Evolutionary conservation across 2,329 filamentous ascomycete genomes (phyloP).

Genomic region (Tolypocladium cylindrosporum): DNA sequence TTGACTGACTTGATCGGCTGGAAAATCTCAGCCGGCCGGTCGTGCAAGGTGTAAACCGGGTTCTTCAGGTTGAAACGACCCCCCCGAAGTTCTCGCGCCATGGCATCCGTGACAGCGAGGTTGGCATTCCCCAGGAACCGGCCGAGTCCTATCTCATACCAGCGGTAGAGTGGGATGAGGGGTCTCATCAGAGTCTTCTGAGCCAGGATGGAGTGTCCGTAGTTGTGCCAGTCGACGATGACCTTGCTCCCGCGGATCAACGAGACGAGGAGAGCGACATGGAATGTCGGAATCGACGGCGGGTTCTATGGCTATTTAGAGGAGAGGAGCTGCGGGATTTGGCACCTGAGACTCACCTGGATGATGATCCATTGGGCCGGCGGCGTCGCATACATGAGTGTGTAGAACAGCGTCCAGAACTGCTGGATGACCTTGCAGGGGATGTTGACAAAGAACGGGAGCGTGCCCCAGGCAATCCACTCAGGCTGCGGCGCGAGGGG

Average conservation of each 20-base stretch:
- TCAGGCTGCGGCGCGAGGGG: constrained; percentile 59
- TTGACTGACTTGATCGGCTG: constrained; percentile 48
- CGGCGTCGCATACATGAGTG: constrained; percentile 64
- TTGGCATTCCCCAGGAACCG: constrained; percentile 59
- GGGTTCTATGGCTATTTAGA: constrained; percentile 56
- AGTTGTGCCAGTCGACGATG: constrained; percentile 98
- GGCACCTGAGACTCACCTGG: constrained; percentile 39
- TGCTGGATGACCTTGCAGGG: constrained; percentile 85
- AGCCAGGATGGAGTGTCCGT: constrained; percentile 86
- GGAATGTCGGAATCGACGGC: constrained; percentile 84
- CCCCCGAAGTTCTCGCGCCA: constrained; percentile 61
- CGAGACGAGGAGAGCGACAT: constrained; percentile 62
- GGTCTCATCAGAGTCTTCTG: constrained; percentile 53
- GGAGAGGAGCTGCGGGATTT: neutral
- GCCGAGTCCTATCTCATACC: constrained; percentile 68
- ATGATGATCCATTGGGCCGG: constrained; percentile 79
- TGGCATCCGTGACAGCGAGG: constrained; percentile 82
- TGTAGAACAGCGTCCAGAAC: constrained; percentile 57
- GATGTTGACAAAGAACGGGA: constrained; percentile 69
- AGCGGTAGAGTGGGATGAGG: constrained; percentile 65
- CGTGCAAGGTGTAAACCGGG: constrained; percentile 66
- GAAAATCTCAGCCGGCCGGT: constrained; percentile 77
- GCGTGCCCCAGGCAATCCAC: constrained; percentile 54
- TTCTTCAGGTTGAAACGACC: constrained; percentile 55
- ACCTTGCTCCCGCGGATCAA: constrained; percentile 70